Evolutionary conservation across 2,329 filamentous ascomycete species (phyloP), one percentile per base, ranked within the genome.

Genomic region (Aspergillus carbonarius): DNA sequence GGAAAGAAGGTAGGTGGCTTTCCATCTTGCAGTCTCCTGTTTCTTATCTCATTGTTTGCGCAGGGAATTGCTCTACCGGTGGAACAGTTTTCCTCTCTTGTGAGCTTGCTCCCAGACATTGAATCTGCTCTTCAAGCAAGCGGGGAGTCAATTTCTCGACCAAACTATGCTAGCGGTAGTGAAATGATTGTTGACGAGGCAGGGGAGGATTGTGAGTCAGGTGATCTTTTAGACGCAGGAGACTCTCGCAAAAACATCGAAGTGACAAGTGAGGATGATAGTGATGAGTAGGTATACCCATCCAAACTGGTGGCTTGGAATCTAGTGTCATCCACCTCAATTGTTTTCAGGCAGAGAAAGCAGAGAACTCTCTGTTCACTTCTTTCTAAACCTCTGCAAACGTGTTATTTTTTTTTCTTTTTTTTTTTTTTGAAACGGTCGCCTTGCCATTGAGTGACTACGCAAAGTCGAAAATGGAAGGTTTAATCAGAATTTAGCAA

Each of bases 1-100:
- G 90, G 91, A 12, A 97, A 95, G 78, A 98, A 97, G 88, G 93
- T 66, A 51, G 39, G 18, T 42, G 9, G 30, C 30, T 10, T 32
- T 15, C 32, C 18, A 12, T 59, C 8, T 34, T 60, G 6, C 51
- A 25, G 5, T 8, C 12, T 20, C 12, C 27, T 32, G 46, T 57
- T 61, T 48, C 9, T 10, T 35, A 20, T 42, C 20, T 18, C 20
- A 48, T 40, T 18, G 4, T 13, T 40, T 40, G 6, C 10, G 17
- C 23, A 83, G 82, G 82, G 83, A 35, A 84, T 85, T 48, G 80
- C 80, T 12, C 71, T 85, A 62, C 76, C 78, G 13, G 64, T 83
- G 15, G 82, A 83, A 20, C 82, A 85, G 63, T 84, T 83, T 71
- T 77, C 81, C 32, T 72, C 79, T 2, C 67, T 88, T 23, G 63